Conservation (phyloP, 192 early-diverging fungal species). For the Dissophora ornata region DNA sequence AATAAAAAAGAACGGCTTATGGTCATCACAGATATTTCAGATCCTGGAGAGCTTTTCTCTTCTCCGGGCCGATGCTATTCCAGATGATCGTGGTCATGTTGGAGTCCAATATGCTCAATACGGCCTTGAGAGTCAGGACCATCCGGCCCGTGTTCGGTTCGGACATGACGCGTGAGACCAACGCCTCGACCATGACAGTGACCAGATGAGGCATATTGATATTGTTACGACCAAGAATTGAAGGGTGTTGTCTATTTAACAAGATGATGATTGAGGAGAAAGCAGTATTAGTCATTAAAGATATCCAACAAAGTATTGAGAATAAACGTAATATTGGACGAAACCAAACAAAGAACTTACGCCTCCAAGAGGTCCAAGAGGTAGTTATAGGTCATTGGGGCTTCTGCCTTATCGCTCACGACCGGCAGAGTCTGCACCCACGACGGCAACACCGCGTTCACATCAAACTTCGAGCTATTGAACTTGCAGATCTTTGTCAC, state of each 20-base stretch:
- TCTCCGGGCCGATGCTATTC: slow-evolving; percentile 63
- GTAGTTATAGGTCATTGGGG: slow-evolving; percentile 76
- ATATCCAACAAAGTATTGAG: neutral
- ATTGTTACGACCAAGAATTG: slow-evolving; percentile 68
- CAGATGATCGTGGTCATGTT: slow-evolving; percentile 56
- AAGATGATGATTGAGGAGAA: neutral
- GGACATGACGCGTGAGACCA: slow-evolving; percentile 59
- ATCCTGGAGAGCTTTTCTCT: slow-evolving; percentile 54
- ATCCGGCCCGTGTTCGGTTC: slow-evolving; percentile 50
- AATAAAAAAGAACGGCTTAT: too few species aligned
- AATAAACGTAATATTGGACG: neutral
- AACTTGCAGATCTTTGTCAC: slow-evolving; percentile 88
- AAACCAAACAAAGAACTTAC: slow-evolving; percentile 29
- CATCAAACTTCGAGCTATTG: slow-evolving; percentile 69
- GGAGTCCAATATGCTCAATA: slow-evolving; percentile 53
- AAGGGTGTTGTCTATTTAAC: slow-evolving; percentile 62
- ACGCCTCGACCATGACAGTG: slow-evolving; percentile 66
- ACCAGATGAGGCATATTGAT: slow-evolving; percentile 68
- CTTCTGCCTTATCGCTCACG: slow-evolving; percentile 90
- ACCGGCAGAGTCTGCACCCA: slow-evolving; percentile 91
- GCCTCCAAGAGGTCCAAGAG: slow-evolving; percentile 76
- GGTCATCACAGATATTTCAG: slow-evolving; percentile 27
- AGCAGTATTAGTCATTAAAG: slow-evolving; percentile 5
- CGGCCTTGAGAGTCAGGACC: slow-evolving; percentile 59
- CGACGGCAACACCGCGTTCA: slow-evolving; percentile 65